Evolutionary conservation across 257 asterid genomes (phyloP).

Genomic region (Solanum pennellii): DNA sequence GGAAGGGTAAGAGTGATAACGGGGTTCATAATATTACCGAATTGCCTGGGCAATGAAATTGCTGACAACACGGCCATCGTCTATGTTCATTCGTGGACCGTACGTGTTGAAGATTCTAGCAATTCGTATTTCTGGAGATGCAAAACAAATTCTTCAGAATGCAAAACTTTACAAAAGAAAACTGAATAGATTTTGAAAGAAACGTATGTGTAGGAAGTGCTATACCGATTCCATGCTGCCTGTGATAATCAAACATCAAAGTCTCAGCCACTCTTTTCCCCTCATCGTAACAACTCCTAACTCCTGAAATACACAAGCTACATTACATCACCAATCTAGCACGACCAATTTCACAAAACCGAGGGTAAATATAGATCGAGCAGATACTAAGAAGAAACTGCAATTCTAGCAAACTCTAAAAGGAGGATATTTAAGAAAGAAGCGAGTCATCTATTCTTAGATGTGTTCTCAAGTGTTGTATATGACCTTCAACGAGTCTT

Average conservation of each 20-base stretch:
- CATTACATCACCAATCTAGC: neutral
- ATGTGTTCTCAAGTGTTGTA: neutral
- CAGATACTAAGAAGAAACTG: neutral
- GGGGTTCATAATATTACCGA: slow-evolving; percentile 38
- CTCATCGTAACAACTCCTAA: slow-evolving; percentile 92
- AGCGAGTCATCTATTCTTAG: neutral
- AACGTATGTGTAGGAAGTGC: neutral
- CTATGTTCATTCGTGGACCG: slow-evolving; percentile 98
- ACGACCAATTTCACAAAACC: neutral
- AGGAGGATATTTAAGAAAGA: neutral
- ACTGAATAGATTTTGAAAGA: neutral
- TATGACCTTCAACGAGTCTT: neutral
- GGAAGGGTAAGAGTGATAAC: neutral
- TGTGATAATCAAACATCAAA: slow-evolving; percentile 94
- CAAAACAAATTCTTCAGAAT: neutral
- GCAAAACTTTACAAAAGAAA: neutral
- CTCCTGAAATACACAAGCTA: slow-evolving; percentile 47
- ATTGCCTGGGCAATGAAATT: slow-evolving; percentile 96
- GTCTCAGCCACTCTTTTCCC: slow-evolving; percentile 97
- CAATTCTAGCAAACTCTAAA: neutral
- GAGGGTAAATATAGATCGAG: neutral
- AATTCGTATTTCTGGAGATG: slow-evolving; percentile 60
- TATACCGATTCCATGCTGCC: slow-evolving; percentile 90
- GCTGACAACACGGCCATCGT: slow-evolving; percentile 98
- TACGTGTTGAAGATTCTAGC: slow-evolving; percentile 96